These are phyloP conservation scores for Rehmannia glutinosa DNA, from an alignment of 257 asterid species.

Conservation along the genomic window DNA sequence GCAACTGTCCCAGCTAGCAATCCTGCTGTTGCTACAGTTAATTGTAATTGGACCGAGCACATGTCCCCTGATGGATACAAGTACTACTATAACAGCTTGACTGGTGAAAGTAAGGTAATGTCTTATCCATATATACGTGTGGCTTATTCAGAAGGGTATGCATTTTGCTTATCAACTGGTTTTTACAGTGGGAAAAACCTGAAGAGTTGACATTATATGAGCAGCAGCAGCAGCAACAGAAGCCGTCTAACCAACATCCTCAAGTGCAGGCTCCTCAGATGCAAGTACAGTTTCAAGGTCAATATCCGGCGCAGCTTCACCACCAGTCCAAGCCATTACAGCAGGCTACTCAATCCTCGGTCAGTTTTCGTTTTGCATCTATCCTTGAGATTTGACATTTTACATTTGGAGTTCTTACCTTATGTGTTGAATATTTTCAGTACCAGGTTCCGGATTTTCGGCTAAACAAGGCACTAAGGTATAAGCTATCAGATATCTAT, in stretches of 20 bases:
- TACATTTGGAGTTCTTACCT: conserved; percentile 3
- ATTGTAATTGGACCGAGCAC: conserved; percentile 90
- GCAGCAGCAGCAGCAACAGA: conserved; percentile 59
- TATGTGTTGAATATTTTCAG: conserved; percentile 36
- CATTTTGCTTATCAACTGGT: conserved; percentile 9
- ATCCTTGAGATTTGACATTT: neutral
- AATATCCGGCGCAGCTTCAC: conserved; percentile 43
- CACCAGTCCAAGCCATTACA: conserved; percentile 49
- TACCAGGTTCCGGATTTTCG: conserved; percentile 54
- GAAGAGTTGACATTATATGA: conserved; percentile 61
- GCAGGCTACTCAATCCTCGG: conserved; percentile 62
- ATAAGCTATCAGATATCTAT: neutral
- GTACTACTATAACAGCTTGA: conserved; percentile 73
- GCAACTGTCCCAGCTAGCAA: conserved; percentile 26
- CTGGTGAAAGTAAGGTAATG: conserved; percentile 95
- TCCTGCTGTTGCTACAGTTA: conserved; percentile 24
- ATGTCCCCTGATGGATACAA: conserved; percentile 90
- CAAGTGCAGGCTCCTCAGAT: conserved; percentile 50
- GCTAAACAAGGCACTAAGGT: conserved; percentile 63
- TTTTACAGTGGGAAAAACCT: conserved; percentile 90
- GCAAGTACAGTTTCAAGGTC: conserved; percentile 58
- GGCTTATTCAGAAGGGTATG: neutral
- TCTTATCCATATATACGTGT: conserved; percentile 1
- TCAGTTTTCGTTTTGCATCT: conserved; percentile 25
- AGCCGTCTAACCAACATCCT: conserved; percentile 44